Conservation (phyloP, 164 flowering plant species). For the Platanus orientalis region DNA sequence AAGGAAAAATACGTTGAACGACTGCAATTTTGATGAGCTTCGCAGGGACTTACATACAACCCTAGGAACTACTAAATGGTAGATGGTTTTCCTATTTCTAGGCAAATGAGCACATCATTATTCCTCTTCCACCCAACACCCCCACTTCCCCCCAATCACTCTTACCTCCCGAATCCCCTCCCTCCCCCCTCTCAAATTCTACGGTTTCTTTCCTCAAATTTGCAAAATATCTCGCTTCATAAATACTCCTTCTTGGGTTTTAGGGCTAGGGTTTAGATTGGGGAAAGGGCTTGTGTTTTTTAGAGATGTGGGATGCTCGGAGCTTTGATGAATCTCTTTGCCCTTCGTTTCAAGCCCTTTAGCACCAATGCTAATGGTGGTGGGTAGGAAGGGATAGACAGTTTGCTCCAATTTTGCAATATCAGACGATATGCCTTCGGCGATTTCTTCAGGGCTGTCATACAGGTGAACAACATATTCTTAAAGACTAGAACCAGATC, state of each 20-base stretch:
- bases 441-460: conserved; percentile 65
- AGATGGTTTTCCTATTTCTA: no score
- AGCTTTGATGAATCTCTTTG: conserved; percentile 54
- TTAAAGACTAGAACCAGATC: conserved; percentile 75
- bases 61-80: no score
- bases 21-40: no score
- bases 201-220: no score
- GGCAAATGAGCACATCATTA: conserved; percentile 2
- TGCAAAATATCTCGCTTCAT: no score
- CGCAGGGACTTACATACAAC: no score
- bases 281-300: conserved; percentile 16
- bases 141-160: no score
- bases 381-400: conserved; percentile 39
- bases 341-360: conserved; percentile 52
- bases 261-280: not conserved
- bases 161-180: no score
- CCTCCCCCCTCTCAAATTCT: not conserved
- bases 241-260: no score
- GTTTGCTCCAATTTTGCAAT: conserved; percentile 52
- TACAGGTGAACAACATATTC: conserved; percentile 68
- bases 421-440: conserved; percentile 41
- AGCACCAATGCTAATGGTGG: conserved; percentile 17
- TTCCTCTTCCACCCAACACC: conserved; percentile 22
- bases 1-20: no score
- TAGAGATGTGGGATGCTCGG: conserved; percentile 72